These are phyloP conservation scores for Aspergillus sojae DNA, from an alignment of 2,329 filamentous ascomycete species.

Conservation along the genomic window DNA sequence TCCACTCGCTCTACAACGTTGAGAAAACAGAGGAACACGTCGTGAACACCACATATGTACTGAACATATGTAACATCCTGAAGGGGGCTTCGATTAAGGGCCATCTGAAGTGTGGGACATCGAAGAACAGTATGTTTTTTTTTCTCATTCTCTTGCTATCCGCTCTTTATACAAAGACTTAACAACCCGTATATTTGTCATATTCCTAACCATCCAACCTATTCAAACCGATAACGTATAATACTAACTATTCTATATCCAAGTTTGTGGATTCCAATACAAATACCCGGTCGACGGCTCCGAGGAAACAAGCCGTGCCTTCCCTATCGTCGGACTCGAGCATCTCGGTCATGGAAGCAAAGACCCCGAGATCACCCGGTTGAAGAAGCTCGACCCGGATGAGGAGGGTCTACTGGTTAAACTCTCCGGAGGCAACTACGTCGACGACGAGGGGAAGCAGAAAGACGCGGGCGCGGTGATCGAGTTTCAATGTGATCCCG, in stretches of 20 bases:
- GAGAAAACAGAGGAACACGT: constrained; percentile 29
- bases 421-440: constrained; percentile 61
- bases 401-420: constrained; percentile 73
- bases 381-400: constrained; percentile 67
- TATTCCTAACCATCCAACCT: background rate
- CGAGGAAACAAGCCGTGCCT: constrained; percentile 58
- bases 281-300: constrained; percentile 51
- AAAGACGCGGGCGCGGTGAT: constrained; percentile 66
- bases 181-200: background rate
- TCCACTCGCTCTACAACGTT: constrained; percentile 38
- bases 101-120: constrained; percentile 33
- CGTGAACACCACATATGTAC: constrained; percentile 41
- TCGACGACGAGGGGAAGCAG: constrained; percentile 59
- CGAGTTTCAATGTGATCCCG: constrained; percentile 79
- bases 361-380: constrained; percentile 66
- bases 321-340: constrained; percentile 76
- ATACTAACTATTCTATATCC: background rate
- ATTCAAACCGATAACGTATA: background rate
- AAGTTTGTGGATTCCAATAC: constrained; percentile 76
- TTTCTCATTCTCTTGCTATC: background rate
- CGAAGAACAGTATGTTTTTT: constrained; percentile 37
- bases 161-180: background rate
- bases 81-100: constrained; percentile 29
- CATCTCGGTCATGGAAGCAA: constrained; percentile 49
- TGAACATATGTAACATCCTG: constrained; percentile 40